Conservation (phyloP, 768 basidiomycete species). For the Suillus discolor region DNA sequence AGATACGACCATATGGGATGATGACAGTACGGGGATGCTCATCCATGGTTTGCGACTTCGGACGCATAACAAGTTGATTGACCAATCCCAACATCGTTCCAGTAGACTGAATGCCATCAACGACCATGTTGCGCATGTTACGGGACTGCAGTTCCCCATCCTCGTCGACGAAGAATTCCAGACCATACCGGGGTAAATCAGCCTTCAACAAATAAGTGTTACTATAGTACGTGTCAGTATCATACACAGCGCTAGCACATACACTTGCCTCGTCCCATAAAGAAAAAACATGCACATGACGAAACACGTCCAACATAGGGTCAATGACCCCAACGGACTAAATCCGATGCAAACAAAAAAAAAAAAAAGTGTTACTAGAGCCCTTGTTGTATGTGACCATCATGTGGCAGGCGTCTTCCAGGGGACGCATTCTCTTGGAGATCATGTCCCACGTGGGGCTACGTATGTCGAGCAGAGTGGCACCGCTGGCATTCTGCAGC, state of each 20-base stretch:
- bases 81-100: slow-evolving; percentile 48
- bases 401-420: slow-evolving; percentile 27
- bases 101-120: slow-evolving; percentile 42
- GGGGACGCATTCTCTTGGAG: slow-evolving; percentile 20
- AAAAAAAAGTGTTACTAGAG: neutral
- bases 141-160: slow-evolving; percentile 40
- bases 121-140: slow-evolving; percentile 43
- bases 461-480: slow-evolving; percentile 28
- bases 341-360: too few relatives aligned
- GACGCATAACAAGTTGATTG: slow-evolving; percentile 44
- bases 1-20: slow-evolving; percentile 39
- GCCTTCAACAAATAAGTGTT: slow-evolving; percentile 24
- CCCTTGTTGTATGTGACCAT: slow-evolving; percentile 18
- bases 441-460: slow-evolving; percentile 33
- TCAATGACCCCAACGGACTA: too few relatives aligned
- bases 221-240: too few relatives aligned
- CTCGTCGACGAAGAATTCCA: slow-evolving; percentile 42
- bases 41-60: slow-evolving; percentile 11
- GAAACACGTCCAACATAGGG: too few relatives aligned
- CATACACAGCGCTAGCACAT: too few relatives aligned
- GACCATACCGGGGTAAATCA: slow-evolving; percentile 41
- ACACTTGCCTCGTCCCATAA: too few relatives aligned
- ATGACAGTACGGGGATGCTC: slow-evolving; percentile 31
- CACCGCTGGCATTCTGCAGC: slow-evolving; percentile 3
- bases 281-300: too few relatives aligned